Conservation (phyloP, 176 grass and related monocot species). For the Avena eriantha region DNA sequence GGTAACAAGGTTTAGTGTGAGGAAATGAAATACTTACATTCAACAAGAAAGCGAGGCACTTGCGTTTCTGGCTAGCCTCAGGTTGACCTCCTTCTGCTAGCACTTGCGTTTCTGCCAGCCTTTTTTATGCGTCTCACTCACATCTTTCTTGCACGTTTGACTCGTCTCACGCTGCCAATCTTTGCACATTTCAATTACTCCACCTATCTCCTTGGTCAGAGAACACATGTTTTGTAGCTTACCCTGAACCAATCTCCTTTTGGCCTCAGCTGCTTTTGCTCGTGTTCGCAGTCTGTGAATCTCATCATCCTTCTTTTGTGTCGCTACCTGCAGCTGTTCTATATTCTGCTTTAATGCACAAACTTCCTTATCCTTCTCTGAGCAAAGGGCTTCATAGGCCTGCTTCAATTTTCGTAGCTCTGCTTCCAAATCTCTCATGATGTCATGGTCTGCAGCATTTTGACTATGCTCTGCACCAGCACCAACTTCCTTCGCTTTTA, state of each 20-base stretch:
- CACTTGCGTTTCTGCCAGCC: slow-evolving; percentile 26
- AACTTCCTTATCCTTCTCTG: slow-evolving; percentile 50
- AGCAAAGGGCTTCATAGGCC: slow-evolving; percentile 43
- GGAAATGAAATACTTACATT: slow-evolving; percentile 47
- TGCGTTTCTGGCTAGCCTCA: slow-evolving; percentile 47
- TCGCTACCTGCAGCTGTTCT: slow-evolving; percentile 24
- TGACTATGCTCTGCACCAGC: background rate
- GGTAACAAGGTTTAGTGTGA: background rate
- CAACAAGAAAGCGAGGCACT: background rate
- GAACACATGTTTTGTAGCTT: slow-evolving; percentile 34
- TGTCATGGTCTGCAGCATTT: background rate
- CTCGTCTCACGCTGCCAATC: background rate
- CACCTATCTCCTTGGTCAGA: slow-evolving; percentile 40
- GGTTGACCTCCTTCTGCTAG: background rate
- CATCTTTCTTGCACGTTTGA: slow-evolving; percentile 27
- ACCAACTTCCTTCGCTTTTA: slow-evolving; percentile 42
- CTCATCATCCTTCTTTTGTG: slow-evolving; percentile 43
- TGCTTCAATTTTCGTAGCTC: slow-evolving; percentile 51
- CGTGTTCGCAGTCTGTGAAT: slow-evolving; percentile 43
- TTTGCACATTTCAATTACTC: slow-evolving; percentile 34
- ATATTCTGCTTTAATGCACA: slow-evolving; percentile 42
- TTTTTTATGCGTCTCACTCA: slow-evolving; percentile 10
- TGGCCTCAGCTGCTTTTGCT: slow-evolving; percentile 5
- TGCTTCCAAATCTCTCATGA: slow-evolving; percentile 29
- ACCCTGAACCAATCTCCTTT: slow-evolving; percentile 24